A percentile compares a stretch with the other conserved stretches of the same genome.
Conservation (phyloP, 2,329 filamentous ascomycete species). For the Alternaria sp. region DNA sequence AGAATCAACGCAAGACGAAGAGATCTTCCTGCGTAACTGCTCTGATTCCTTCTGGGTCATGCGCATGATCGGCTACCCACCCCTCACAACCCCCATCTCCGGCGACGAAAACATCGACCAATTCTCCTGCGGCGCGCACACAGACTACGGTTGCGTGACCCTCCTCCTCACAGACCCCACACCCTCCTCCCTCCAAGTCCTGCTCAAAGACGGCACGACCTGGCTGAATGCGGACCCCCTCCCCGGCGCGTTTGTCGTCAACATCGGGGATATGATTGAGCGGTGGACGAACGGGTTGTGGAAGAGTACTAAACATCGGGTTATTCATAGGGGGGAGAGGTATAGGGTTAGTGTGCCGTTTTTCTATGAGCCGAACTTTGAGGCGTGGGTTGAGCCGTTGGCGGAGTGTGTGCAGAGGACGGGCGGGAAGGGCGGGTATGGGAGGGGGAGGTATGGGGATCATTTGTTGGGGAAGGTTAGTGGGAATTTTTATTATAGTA, state of each 20-base stretch:
- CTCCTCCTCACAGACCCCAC: constrained; percentile 55
- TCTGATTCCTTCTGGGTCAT: constrained; percentile 49
- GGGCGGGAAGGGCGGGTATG: constrained; percentile 31
- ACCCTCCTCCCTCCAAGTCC: constrained; percentile 53
- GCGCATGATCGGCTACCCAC: constrained; percentile 51
- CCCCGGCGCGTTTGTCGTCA: constrained; percentile 55
- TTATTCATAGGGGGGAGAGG: constrained; percentile 50
- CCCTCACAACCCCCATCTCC: constrained; percentile 17
- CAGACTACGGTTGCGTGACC: constrained; percentile 57
- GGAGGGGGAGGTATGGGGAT: constrained; percentile 50
- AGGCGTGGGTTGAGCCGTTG: constrained; percentile 49
- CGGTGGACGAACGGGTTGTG: constrained; percentile 54
- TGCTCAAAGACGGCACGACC: constrained; percentile 47
- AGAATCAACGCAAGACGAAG: constrained; percentile 26
- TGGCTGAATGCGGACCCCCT: constrained; percentile 57
- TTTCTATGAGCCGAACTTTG: constrained; percentile 57
- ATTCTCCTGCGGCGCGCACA: constrained; percentile 52
- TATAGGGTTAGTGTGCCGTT: constrained; percentile 56
- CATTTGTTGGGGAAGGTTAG: constrained; percentile 52
- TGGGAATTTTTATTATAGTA: constrained; percentile 50
- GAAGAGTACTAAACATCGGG: constrained; percentile 54
- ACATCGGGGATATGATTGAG: constrained; percentile 59
- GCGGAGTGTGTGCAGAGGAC: constrained; percentile 45
- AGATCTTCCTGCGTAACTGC: constrained; percentile 43
- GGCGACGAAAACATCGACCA: constrained; percentile 25